Percentiles rank a stretch among this genome's conserved stretches.
These are phyloP conservation scores for Juncus effusus DNA, from an alignment of 176 grass and related monocot species.

Conservation along the genomic window DNA sequence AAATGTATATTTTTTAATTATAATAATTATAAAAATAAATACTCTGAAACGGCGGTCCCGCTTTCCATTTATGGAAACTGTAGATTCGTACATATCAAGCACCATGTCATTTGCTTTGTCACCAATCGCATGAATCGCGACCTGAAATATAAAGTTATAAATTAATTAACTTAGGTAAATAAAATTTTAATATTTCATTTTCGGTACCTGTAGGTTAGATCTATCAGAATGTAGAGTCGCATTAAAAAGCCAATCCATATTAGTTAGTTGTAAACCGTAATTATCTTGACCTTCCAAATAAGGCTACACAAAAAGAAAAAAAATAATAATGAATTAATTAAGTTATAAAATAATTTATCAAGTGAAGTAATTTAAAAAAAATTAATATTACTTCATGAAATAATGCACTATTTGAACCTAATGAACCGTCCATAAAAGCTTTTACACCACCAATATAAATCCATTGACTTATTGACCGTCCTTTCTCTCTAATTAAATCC, in stretches of 20 bases:
- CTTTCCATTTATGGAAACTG: constrained; percentile 59
- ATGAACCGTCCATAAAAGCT: constrained; percentile 86
- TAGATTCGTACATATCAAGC: constrained; percentile 50
- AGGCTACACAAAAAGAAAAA: constrained; percentile 41
- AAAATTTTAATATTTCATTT: constrained; percentile 6
- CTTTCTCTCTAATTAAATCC: constrained; percentile 69
- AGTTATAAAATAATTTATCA: constrained; percentile 2
- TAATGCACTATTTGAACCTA: constrained; percentile 84
- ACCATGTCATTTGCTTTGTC: constrained; percentile 87
- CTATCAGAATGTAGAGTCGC: constrained; percentile 70
- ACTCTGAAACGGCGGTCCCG: constrained; percentile 79
- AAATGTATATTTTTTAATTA: not conserved
- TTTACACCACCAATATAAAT: constrained; percentile 94
- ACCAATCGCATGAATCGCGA: constrained; percentile 93
- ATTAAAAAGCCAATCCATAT: constrained; percentile 56
- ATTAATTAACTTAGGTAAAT: not conserved
- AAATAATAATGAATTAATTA: constrained; percentile 9
- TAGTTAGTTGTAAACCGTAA: constrained; percentile 63
- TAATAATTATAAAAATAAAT: constrained; percentile 23
- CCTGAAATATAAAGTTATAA: constrained; percentile 35
- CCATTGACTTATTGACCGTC: constrained; percentile 65
- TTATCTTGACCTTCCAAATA: constrained; percentile 53
- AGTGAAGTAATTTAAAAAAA: not conserved
- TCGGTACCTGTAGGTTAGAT: constrained; percentile 67
- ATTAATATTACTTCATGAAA: constrained; percentile 62